Base-by-base conservation (phyloP, 2,329 filamentous ascomycete genomes). In the Ophiostoma himal-ulmi region DNA sequence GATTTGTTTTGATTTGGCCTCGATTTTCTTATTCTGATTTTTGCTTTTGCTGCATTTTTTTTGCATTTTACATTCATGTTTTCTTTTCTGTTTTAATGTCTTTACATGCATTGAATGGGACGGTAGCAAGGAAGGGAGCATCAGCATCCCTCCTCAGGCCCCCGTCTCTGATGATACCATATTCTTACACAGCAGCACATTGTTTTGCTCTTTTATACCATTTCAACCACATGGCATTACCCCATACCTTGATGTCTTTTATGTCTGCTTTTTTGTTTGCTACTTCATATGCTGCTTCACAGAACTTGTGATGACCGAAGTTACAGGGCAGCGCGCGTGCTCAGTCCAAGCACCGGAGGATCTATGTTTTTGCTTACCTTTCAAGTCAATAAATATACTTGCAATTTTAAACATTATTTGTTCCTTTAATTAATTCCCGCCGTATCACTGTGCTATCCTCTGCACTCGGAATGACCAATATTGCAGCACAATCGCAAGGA, bases 81-180 rank as follows among this genome's bases (percentile, higher is more conserved):
- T 22, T 22, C 62, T 34, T 66, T 41, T n/a, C 37, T 17, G 22
- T 67, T 48, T 20, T 41, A 22, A 37, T 39, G 30, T 65, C 36
- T 36, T 39, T 26, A n/a, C 36, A 39, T 41, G 36, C 20, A 41
- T 39, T 22, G 36, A 39, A 36, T 65, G 34, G 60, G 34, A 65
- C 62, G 62, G 26, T 36, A 5, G 57, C 57, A 64, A n/a, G 57
- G 26, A 36, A 65, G 62, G 62, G 62, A 65, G 62, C 36, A 41
- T n/a, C 62, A 65, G 62, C 2, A n/a, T 41, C 36, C 62, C 62
- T 65, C 60, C 34, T 34, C 17, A 20, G 22, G 62, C 36, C n/a
- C n/a, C 62, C 62, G 62, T 39, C 57, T 41, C n/a, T 39, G 34
- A 39, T 65, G 62, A 65, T 65, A 65, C 62, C 62, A 65, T n/a